phyloP scores from a whole-genome alignment of 2,329 filamentous ascomycete genomes.

The Ophiostoma fasciatum region DNA sequence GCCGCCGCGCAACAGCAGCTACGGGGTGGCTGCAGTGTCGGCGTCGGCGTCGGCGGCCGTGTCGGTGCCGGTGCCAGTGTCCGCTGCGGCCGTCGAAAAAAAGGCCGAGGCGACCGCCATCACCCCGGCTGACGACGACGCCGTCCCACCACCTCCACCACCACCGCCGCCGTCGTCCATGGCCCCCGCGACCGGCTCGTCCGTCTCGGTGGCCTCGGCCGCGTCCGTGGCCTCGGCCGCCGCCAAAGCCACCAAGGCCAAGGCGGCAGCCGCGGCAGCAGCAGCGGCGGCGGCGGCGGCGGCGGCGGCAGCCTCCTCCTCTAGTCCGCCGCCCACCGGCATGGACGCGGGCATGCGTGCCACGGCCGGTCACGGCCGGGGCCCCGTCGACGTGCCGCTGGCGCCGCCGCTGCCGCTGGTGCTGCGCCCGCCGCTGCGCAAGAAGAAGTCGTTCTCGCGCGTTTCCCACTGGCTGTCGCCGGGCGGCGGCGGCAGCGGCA shows the following conservation, averaged over 20 bases:
- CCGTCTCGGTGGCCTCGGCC: constrained; percentile 4
- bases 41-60: constrained; percentile 9
- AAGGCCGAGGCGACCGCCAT: too few relatives aligned
- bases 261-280: neutral
- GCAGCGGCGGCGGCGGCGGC: neutral
- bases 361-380: too few relatives aligned
- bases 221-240: constrained; percentile 13
- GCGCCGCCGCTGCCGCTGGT: constrained; percentile 44
- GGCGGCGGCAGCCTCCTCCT: constrained; percentile 5
- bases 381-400: constrained; percentile 23
- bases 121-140: too few relatives aligned
- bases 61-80: constrained; percentile 1
- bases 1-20: constrained; percentile 11
- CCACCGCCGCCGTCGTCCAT: neutral
- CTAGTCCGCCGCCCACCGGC: constrained; percentile 10
- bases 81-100: too few relatives aligned
- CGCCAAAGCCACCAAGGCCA: constrained; percentile 4
- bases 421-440: constrained; percentile 43
- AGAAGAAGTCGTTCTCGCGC: constrained; percentile 52
- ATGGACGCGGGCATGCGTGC: too few relatives aligned
- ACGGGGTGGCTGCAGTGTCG: constrained; percentile 7
- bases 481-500: constrained; percentile 10
- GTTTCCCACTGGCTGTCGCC: constrained; percentile 46
- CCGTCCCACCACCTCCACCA: neutral
- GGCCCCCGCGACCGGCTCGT: neutral